Percentiles rank a stretch among this genome's conserved stretches.
Conservation (phyloP, 306 rosid genomes). For the Cicer pinnatifidum region DNA sequence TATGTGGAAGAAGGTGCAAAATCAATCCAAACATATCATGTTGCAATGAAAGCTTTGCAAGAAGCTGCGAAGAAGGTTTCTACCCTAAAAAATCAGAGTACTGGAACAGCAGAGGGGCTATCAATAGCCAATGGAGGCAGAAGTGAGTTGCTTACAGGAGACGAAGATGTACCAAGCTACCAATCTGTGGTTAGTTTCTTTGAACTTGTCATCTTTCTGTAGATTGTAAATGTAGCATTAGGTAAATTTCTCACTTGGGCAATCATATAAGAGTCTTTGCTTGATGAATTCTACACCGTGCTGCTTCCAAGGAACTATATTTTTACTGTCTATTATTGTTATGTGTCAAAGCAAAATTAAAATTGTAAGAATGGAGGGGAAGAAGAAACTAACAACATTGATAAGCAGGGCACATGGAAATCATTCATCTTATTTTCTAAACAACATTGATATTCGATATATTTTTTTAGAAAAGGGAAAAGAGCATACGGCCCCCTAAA, state of each 20-base stretch:
- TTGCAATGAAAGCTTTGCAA: slow-evolving; percentile 82
- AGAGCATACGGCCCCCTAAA: not conserved
- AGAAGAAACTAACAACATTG: not conserved
- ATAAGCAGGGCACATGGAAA: slow-evolving; percentile 12
- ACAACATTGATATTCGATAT: slow-evolving; percentile 8
- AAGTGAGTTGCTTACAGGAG: slow-evolving; percentile 58
- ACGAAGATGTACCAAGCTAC: slow-evolving; percentile 55
- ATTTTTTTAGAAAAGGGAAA: not conserved
- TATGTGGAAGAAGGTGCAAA: slow-evolving; percentile 94
- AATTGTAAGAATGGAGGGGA: slow-evolving; percentile 9
- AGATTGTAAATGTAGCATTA: not conserved
- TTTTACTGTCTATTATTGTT: slow-evolving; percentile 10
- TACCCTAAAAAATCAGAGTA: slow-evolving; percentile 54
- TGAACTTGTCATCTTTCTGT: slow-evolving; percentile 35
- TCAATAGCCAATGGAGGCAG: slow-evolving; percentile 61
- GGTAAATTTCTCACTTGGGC: slow-evolving; percentile 12
- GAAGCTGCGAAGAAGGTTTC: slow-evolving; percentile 81
- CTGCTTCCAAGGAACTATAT: slow-evolving; percentile 11
- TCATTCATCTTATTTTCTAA: slow-evolving; percentile 27
- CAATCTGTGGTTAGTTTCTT: slow-evolving; percentile 65
- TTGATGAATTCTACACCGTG: slow-evolving; percentile 29
- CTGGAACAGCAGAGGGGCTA: slow-evolving; percentile 53
- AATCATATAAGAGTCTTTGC: slow-evolving; percentile 23
- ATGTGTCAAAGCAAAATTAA: slow-evolving; percentile 6
- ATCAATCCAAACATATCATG: slow-evolving; percentile 76